Base-by-base conservation (phyloP, 768 basidiomycete genomes). In the Suillus fuscotomentosus region DNA sequence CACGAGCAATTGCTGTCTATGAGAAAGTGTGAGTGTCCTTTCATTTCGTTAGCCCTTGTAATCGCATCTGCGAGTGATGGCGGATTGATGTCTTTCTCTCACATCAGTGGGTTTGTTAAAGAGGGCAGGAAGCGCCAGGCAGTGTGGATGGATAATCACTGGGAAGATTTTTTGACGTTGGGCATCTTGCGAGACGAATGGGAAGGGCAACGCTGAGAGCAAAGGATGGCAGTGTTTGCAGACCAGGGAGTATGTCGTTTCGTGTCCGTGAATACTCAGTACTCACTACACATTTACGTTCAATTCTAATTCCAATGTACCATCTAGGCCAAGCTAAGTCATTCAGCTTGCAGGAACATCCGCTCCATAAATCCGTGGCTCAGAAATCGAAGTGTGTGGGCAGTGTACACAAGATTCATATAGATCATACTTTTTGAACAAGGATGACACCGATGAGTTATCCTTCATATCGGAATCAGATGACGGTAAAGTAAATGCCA, bases 111-210 rank as follows among this genome's bases (percentile, higher is more conserved):
- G 0, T 82, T 81, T 67, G 70, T 76, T 1, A 70, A 75, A 5
- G 81, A 82, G 67, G 80, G 81, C 20, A 71, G 71, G 60, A 75
- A 73, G 38, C 72, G 79, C 36, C 75, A 78, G 22, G 71, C 70
- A 20, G 72, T 73, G 15, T 81, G 80, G 78, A 70, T 66, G 22
- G 69, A 77, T 24, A 71, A 77, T 17, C 71, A 66, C 8, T 81
- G 81, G 79, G 71, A 77, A 50, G 80, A 82, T 61, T 69, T 70
- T 17, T 63, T 81, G 36, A 56, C 70, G 41, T 81, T 82, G 81
- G 76, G 76, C 17, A 70, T 81, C 31, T 63, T 81, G 54, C 73
- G 72, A 22, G 78, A 81, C 51, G 80, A 82, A 62, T 82, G 80
- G 80, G 68, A 42, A 15, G 42, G 6, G 39, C 24, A 27, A 20